These are phyloP conservation scores for Schizonepeta tenuifolia DNA, from an alignment of 257 asterid species.

Conservation along the genomic window DNA sequence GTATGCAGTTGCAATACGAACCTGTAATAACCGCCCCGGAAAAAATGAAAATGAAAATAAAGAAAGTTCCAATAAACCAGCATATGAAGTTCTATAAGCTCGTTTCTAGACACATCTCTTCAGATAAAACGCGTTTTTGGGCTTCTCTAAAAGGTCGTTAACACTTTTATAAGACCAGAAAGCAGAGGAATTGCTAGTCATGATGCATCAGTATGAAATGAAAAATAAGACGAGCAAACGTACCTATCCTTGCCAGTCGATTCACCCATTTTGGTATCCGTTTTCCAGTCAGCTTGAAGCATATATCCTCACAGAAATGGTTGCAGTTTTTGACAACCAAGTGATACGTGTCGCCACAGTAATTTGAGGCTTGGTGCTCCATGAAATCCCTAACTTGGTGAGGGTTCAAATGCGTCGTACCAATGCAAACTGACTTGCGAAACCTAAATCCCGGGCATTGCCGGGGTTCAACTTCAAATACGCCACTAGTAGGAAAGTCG, in stretches of 20 bases:
- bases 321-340: conserved; percentile 80
- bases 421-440: conserved; percentile 74
- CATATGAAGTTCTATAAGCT: background rate
- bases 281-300: conserved; percentile 75
- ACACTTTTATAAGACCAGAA: background rate
- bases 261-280: conserved; percentile 87
- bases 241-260: conserved; percentile 85
- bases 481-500: conserved; percentile 74
- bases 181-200: background rate
- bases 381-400: conserved; percentile 71
- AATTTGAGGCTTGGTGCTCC: conserved; percentile 59
- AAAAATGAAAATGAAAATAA: background rate
- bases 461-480: conserved; percentile 84
- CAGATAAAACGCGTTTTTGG: background rate
- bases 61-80: background rate
- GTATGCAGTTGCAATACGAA: conserved; percentile 72
- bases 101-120: background rate
- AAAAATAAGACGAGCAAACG: background rate
- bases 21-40: conserved; percentile 41
- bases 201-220: conserved; percentile 8
- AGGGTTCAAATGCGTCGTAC: conserved; percentile 64
- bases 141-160: background rate
- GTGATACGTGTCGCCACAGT: conserved; percentile 79
- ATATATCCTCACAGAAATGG: conserved; percentile 81
- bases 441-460: conserved; percentile 85